Percentiles rank a stretch among this genome's conserved stretches.
Evolutionary conservation across 306 rosid species (phyloP).

Genomic region (Inga leiocalycina): DNA sequence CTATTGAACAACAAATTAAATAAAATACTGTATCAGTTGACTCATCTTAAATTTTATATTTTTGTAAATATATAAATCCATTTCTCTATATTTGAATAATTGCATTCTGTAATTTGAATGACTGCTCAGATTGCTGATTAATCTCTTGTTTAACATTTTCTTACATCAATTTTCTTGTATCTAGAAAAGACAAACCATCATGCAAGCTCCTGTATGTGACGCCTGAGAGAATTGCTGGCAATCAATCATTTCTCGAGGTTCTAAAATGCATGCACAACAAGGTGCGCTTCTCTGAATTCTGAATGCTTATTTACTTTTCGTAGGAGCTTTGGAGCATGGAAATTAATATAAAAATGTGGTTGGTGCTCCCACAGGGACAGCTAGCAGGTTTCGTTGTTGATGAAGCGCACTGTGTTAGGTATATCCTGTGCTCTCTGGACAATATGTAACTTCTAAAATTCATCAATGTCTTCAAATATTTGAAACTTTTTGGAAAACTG

Average conservation of each 20-base stretch:
- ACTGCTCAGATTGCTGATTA: background rate
- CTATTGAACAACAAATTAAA: no score
- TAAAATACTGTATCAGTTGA: background rate
- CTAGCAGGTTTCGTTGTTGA: constrained; percentile 90
- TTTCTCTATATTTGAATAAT: no score
- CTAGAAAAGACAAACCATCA: constrained; percentile 88
- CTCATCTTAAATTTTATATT: no score
- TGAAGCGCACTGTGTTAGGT: constrained; percentile 99
- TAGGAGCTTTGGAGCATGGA: constrained; percentile 25
- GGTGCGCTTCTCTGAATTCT: constrained; percentile 50
- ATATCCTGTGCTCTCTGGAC: constrained; percentile 36
- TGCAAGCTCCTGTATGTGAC: constrained; percentile 98
- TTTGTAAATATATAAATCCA: no score
- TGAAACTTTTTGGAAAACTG: constrained; percentile 1
- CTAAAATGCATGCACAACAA: constrained; percentile 72
- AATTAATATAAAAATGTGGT: constrained; percentile 29
- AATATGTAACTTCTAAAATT: constrained; percentile 3
- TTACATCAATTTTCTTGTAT: constrained; percentile 36
- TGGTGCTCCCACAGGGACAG: constrained; percentile 67
- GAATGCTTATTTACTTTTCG: constrained; percentile 22
- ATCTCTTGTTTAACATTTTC: constrained; percentile 8
- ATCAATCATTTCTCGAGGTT: constrained; percentile 64
- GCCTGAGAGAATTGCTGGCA: constrained; percentile 94
- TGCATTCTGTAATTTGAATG: background rate
- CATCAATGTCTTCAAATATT: constrained; percentile 7